Conservation (phyloP, 768 basidiomycete species). For the Termitomyces sp. region DNA sequence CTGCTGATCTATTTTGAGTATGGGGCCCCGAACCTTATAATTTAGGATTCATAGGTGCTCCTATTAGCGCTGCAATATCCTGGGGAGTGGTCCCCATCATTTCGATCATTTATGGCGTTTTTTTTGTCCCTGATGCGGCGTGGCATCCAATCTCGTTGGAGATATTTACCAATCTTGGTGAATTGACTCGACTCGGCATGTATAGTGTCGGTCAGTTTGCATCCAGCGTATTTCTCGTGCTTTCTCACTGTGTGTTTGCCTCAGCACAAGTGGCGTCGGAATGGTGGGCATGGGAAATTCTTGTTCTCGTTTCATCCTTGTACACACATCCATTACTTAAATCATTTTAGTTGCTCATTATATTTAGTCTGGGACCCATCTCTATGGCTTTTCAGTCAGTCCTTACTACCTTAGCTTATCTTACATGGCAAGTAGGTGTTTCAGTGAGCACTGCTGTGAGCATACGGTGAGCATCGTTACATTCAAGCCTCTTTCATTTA, state of each 20-base stretch:
- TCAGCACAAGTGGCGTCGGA: conserved; percentile 48
- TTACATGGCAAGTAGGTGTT: conserved; percentile 78
- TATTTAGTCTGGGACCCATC: conserved; percentile 66
- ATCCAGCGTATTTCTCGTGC: no score
- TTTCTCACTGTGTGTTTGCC: not conserved
- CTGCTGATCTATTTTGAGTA: conserved; percentile 34
- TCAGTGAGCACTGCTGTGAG: conserved; percentile 72
- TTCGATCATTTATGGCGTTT: conserved; percentile 25
- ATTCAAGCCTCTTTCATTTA: not conserved
- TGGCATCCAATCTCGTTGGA: conserved; percentile 74
- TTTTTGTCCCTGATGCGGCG: conserved; percentile 59
- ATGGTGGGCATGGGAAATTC: no score
- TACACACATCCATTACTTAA: conserved; percentile 19
- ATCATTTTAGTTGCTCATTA: not conserved
- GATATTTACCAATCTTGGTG: conserved; percentile 63
- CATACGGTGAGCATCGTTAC: conserved; percentile 54
- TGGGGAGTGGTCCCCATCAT: conserved; percentile 73
- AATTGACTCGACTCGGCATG: conserved; percentile 70
- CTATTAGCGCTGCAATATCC: conserved; percentile 82
- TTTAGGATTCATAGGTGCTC: conserved; percentile 89
- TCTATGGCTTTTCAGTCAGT: conserved; percentile 86
- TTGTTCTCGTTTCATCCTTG: conserved; percentile 40
- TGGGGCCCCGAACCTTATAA: conserved; percentile 48
- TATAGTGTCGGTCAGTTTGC: conserved; percentile 60
- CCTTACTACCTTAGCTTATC: conserved; percentile 66